phyloP scores from a whole-genome alignment of 352 stramenopile genomes.

The Pythium sukuiense region DNA sequence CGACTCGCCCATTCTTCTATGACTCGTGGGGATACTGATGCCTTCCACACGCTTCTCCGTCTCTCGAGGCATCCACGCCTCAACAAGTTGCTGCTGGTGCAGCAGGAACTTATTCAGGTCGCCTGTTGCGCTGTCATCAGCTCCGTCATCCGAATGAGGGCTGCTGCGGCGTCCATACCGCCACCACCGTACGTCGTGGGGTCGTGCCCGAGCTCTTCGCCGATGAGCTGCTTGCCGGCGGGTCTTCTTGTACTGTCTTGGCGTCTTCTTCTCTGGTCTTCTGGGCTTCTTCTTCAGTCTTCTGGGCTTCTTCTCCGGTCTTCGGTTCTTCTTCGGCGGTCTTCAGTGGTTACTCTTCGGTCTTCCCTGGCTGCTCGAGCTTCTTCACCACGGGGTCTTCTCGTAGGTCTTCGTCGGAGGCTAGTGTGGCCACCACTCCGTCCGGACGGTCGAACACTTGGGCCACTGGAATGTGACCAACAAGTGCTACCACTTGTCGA shows the following conservation, averaged over 20 bases:
- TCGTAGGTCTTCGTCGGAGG: not conserved
- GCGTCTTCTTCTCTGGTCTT: not conserved
- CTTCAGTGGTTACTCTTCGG: too few species aligned
- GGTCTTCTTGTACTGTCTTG: too few species aligned
- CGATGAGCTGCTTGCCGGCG: too few species aligned
- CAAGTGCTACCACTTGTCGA: conserved; percentile 1
- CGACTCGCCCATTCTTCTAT: not conserved
- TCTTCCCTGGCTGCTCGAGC: too few species aligned
- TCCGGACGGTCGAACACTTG: not conserved
- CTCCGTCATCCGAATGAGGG: not conserved
- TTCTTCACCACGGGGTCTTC: not conserved
- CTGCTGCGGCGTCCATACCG: not conserved
- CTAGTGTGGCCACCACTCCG: not conserved
- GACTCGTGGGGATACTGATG: conserved; percentile 3
- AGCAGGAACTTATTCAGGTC: conserved; percentile 2
- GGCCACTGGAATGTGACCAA: not conserved
- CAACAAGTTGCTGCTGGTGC: conserved; percentile 6
- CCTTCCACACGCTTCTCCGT: not conserved
- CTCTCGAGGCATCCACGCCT: not conserved
- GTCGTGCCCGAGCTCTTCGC: too few species aligned
- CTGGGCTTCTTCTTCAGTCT: too few species aligned
- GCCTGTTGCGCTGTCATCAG: conserved; percentile 1
- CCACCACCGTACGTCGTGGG: not conserved
- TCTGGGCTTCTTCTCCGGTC: too few species aligned
- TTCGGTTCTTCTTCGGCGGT: too few species aligned